Evolutionary conservation across 2,329 filamentous ascomycete genomes (phyloP).

Genomic region (Pseudogymnoascus sp.): DNA sequence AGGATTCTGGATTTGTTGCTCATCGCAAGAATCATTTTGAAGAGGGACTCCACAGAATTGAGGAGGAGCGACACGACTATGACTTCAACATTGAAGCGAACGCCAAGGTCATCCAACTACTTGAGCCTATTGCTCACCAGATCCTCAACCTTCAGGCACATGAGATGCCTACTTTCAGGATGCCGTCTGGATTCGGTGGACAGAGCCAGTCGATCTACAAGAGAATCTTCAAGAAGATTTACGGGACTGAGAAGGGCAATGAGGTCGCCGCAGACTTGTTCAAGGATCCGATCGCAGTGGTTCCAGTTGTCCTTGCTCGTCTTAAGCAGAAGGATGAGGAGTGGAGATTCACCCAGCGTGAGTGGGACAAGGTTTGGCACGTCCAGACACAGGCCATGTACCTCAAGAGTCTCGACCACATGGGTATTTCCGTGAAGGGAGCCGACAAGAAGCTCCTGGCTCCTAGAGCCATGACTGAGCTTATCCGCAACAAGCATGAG

Average conservation of each 20-base stretch:
- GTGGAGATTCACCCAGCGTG: conserved; percentile 88
- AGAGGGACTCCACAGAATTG: conserved; percentile 89
- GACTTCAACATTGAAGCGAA: conserved; percentile 98
- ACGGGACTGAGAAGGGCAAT: conserved; percentile 74
- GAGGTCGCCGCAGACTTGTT: conserved; percentile 87
- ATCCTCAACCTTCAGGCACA: conserved; percentile 71
- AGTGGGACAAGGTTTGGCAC: conserved; percentile 99
- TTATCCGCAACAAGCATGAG: conserved; percentile 88
- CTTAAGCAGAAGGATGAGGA: conserved; percentile 96
- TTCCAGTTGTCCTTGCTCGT: conserved; percentile 80
- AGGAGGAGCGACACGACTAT: conserved; percentile 97
- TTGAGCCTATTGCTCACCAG: conserved; percentile 89
- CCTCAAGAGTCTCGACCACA: conserved; percentile 93
- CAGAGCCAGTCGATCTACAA: conserved; percentile 96
- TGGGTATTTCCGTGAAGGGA: conserved; percentile 83
- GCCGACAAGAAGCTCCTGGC: conserved; percentile 88
- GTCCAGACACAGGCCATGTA: conserved; percentile 92
- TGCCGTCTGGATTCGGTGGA: conserved; percentile 78
- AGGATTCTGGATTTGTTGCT: conserved; percentile 95
- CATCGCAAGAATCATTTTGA: conserved; percentile 96
- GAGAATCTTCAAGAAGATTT: conserved; percentile 95
- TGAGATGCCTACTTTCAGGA: conserved; percentile 68
- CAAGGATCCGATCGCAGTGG: conserved; percentile 72
- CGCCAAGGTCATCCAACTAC: conserved; percentile 86
- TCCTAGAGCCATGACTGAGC: conserved; percentile 80